These are phyloP conservation scores for Kuraishia capsulata DNA, from an alignment of 805 yeast species.

Conservation along the genomic window DNA sequence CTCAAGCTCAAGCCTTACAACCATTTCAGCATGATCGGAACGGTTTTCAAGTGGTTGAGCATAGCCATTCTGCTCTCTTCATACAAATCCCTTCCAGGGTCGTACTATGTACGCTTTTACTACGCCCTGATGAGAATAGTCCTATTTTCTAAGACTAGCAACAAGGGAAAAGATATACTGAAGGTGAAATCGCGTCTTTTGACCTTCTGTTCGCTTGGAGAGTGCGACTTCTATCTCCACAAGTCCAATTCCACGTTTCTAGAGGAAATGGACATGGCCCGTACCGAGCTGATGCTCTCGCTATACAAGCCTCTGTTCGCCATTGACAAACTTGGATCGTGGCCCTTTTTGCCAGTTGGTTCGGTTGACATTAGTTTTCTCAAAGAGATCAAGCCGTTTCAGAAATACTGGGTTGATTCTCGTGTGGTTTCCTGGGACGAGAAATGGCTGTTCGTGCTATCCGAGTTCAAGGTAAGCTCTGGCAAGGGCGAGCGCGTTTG, in stretches of 20 bases:
- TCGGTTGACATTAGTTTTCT: slow-evolving; percentile 59
- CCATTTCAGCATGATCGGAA: too few relatives aligned
- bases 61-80: slow-evolving; percentile 22
- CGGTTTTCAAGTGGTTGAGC: slow-evolving; percentile 1
- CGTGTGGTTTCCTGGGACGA: slow-evolving; percentile 74
- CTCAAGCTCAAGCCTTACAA: too few relatives aligned
- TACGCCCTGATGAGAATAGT: slow-evolving; percentile 27
- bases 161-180: slow-evolving; percentile 24
- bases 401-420: slow-evolving; percentile 43
- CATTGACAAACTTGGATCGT: slow-evolving; percentile 17
- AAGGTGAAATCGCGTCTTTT: slow-evolving; percentile 25
- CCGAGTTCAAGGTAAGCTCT: slow-evolving; percentile 41
- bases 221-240: slow-evolving; percentile 81
- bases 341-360: slow-evolving; percentile 73
- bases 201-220: slow-evolving; percentile 65
- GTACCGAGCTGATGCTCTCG: slow-evolving; percentile 51
- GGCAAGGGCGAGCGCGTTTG: slow-evolving; percentile 20
- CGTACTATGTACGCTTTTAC: slow-evolving; percentile 58
- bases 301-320: slow-evolving; percentile 48
- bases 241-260: slow-evolving; percentile 84
- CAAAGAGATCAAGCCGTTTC: slow-evolving; percentile 65
- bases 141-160: slow-evolving; percentile 8
- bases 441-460: slow-evolving; percentile 73
- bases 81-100: slow-evolving; percentile 60
- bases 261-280: slow-evolving; percentile 69